Base-by-base conservation (phyloP, 2,329 filamentous ascomycete species). In the Penicillium sp. region DNA sequence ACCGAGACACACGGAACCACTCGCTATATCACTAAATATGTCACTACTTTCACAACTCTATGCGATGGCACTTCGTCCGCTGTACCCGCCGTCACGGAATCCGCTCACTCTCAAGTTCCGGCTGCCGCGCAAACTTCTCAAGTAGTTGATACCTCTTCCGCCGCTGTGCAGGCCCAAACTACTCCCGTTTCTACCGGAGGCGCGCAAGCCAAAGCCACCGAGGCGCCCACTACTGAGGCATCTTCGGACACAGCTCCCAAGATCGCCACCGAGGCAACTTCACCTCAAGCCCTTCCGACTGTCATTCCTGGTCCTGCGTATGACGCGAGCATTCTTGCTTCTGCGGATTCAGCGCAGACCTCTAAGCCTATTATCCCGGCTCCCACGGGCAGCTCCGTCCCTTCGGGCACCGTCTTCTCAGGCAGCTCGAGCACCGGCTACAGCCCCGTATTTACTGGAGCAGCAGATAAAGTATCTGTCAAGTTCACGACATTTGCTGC, bases 371-470 rank as follows among this genome's bases (percentile, higher is more conserved):
- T 43, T 31, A 51, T 53, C 26, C 49, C 49, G 3, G 23, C 36
- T 10, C 38, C 57, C 10, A 47, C 51, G 13, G 39, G 34, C 9
- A 23, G 23, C 15, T 42, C 43, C 4, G 24, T 48, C 1, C 44
- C 52, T 4, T 49, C 51, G 8, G 50, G 43, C 16, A 55, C 49
- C 23, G 10, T 26, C 29, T 31, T 34, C 29, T 26, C 43, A 15
- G 46, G 46, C 21, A 26, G 24, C 12, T 54, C 59, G 3, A 54
- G 47, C 8, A 60, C 62, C 4, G 57, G 57, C 5, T 38, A 45
- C 6, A 55, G 47, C 9, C 56, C 64, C 13, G 45, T 65, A 2
- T 66, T 66, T 51, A 68, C 65, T 3, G 63, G 60, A 5, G 57
- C 56, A 13, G 65, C 62, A 3, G 56, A 48, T 34, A 61, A 43